Conservation (phyloP, 108 stramenopile species). For the Stephanodiscus minutulus region DNA sequence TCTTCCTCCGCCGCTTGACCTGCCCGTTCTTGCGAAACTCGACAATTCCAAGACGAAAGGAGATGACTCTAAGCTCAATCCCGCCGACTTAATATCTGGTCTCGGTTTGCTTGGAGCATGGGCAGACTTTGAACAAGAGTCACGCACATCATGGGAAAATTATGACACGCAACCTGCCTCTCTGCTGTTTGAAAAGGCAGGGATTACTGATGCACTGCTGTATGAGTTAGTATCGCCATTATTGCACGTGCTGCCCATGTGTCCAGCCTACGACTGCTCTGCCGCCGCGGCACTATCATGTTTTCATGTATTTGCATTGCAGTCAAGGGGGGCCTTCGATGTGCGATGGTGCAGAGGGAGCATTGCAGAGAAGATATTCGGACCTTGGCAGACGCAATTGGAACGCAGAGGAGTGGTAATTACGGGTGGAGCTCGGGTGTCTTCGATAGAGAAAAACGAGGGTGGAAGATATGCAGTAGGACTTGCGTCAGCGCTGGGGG, state of each 20-base stretch:
- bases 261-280: slow-evolving; percentile 80
- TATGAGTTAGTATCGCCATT: slow-evolving; percentile 78
- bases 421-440: slow-evolving; percentile 61
- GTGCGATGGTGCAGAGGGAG: slow-evolving; percentile 79
- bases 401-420: slow-evolving; percentile 54
- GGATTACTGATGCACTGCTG: slow-evolving; percentile 60
- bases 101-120: slow-evolving; percentile 70
- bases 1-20: slow-evolving; percentile 75
- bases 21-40: slow-evolving; percentile 75
- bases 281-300: slow-evolving; percentile 87
- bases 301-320: slow-evolving; percentile 87
- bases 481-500: slow-evolving; percentile 17
- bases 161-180: slow-evolving; percentile 78
- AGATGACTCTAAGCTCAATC: slow-evolving; percentile 14
- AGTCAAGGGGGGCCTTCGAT: slow-evolving; percentile 86
- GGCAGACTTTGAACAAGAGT: slow-evolving; percentile 85
- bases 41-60: slow-evolving; percentile 23
- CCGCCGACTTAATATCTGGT: slow-evolving; percentile 61
- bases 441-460: slow-evolving; percentile 43
- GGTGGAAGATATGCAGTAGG: slow-evolving; percentile 29
- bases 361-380: slow-evolving; percentile 77
- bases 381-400: slow-evolving; percentile 69
- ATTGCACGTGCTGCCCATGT: slow-evolving; percentile 83
- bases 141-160: slow-evolving; percentile 60
- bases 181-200: slow-evolving; percentile 65